Base-by-base conservation (phyloP, 1,284 basidiomycete species). In the Marasmius oreades region DNA sequence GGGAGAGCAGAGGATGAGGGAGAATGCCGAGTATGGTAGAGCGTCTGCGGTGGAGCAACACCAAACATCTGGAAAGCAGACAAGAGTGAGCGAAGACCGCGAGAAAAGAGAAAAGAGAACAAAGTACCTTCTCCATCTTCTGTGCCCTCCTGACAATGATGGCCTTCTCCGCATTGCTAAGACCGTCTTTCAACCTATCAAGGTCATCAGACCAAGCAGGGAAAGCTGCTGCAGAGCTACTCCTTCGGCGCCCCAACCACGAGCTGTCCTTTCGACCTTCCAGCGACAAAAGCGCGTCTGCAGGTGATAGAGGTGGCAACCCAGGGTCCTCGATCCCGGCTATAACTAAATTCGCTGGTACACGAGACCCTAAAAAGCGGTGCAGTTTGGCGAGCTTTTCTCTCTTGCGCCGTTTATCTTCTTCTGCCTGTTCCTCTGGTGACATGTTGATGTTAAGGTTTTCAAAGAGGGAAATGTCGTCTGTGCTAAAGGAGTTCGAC, bases 41-140 rank as follows among this genome's bases (percentile, higher is more conserved):
- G 76, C 2, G 77, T 81, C 61, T 88, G 86, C 1, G 90, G 90
- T 36, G 90, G 90, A 5, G 82, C 82, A 31, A 84, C 82, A 54
- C 90, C 90, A 66, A 92, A 92, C 64, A 92, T 78, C 90, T 92
- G 58, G 7, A 16, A 45, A 23, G 47, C 55, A 39, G 20, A 42
- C 58, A 60, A 31, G 55, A 57, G 23, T 44, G 50, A 34, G 44
- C 39, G 18, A 50, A 51, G 46, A 16, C 20, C 26, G 51, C 52
- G 39, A 55, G 20, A 59, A 26, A 16, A 51, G 48, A 14, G 23
- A 37, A 50, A 22, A 31, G 6, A 20, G n/a, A 18, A 23, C 7
- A 37, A 69, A 76, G 46, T 56, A 88, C 89, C 82, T 87, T 86
- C 70, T 92, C 88, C 88, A 92, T 91, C 72, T 92, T 92, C 64